Base-by-base conservation (phyloP, 2,329 filamentous ascomycete genomes). In the Byssochlamys sp. region DNA sequence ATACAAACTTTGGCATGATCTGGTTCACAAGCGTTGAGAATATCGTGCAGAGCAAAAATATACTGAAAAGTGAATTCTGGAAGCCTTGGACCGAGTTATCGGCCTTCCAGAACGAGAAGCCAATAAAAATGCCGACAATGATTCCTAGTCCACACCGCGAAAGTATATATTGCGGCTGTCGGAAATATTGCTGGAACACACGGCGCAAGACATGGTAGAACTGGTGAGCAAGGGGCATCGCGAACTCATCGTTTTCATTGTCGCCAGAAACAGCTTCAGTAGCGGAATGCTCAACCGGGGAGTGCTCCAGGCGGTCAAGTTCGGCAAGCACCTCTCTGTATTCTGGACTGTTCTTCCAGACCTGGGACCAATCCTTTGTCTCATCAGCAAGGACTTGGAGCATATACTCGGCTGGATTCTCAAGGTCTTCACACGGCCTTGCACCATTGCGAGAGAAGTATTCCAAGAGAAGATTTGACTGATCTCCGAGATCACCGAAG, bases 111-210 rank as follows among this genome's bases (percentile, higher is more conserved):
- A 95, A 91, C 60, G 87, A 86, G 72, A 91, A 90, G 35, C 89
- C 89, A 67, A 95, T 89, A 71, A 92, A 95, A 11, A 95, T 80
- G 3, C 86, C 78, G 62, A 80, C 80, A 14, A 85, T 12, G 95
- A 80, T 3, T 86, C 78, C 35, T 45, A 95, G 84, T 1, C 80
- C 77, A 0, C 80, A 70, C 78, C 95, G 95, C 66, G 88, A 86
- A 77, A 92, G 95, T 72, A 96, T 91, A 77, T 95, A 95, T 4
- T 86, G 82, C 0, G 91, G 91, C 0, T 86, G 91, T 59, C 91
- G 88, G 90, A 91, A 95, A 80, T 94, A 95, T 71, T 95, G 90
- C 69, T 91, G 83, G 78, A 94, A 94, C 27, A 94, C 87, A 66
- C 91, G 89, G 62, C 81, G 71, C 19, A 84, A 80, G 57, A 90